Percentiles rank a stretch among this genome's conserved stretches.
Conservation (phyloP, 2,329 filamentous ascomycete genomes). For the Rachicladosporium sp. region DNA sequence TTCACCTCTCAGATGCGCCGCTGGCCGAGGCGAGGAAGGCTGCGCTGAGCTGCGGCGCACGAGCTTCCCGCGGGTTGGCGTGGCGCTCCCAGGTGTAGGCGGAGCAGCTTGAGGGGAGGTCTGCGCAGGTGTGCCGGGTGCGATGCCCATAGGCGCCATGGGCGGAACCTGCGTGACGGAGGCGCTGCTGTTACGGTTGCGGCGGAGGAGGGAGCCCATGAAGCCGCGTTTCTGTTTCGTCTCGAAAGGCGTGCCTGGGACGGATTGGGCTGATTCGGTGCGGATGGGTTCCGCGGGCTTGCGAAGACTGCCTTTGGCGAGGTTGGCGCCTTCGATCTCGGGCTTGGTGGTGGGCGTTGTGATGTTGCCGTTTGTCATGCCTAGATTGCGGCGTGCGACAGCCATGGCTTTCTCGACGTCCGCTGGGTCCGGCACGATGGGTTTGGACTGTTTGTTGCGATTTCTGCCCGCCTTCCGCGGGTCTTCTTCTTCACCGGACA, state of each 20-base stretch:
- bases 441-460: constrained; percentile 26
- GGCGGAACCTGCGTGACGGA: constrained; percentile 10
- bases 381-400: constrained; percentile 20
- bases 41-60: constrained; percentile 15
- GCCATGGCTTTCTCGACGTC: constrained; percentile 28
- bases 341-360: constrained; percentile 1
- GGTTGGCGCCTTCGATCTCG: constrained; percentile 18
- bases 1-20: constrained; percentile 12
- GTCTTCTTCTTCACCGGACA: constrained; percentile 32
- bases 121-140: constrained; percentile 5
- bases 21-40: constrained; percentile 7
- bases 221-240: constrained; percentile 17
- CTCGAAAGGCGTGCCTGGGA: background rate
- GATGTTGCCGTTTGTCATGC: constrained; percentile 13
- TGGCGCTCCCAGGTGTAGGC: constrained; percentile 26
- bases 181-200: constrained; percentile 18
- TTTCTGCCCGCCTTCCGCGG: constrained; percentile 27
- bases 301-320: constrained; percentile 28
- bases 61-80: constrained; percentile 26
- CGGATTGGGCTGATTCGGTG: background rate
- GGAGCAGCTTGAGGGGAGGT: constrained; percentile 7
- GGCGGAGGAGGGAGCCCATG: constrained; percentile 24
- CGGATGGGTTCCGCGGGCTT: constrained; percentile 9
- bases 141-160: too few relatives aligned
- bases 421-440: constrained; percentile 20